phyloP scores from a whole-genome alignment of 495 filamentous ascomycete species.

The Hypomontagnella monticulosa region DNA sequence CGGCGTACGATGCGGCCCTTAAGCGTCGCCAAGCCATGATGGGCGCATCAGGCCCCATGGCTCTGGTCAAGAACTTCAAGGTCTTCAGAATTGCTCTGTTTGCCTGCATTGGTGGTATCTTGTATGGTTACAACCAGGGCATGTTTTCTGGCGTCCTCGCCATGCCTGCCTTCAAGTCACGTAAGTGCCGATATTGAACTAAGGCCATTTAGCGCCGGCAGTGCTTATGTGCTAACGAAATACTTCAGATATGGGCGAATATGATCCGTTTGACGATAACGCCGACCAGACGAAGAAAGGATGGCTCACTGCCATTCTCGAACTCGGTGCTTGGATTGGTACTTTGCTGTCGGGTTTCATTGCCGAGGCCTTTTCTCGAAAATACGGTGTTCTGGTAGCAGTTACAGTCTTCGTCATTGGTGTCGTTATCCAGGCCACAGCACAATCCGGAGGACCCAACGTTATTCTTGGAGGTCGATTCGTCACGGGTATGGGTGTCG shows the following conservation, averaged over 20 bases:
- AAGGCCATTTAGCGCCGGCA: constrained; percentile 5
- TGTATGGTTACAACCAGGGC: constrained; percentile 79
- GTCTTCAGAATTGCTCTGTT: constrained; percentile 79
- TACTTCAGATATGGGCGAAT: constrained; percentile 69
- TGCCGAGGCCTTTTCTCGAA: constrained; percentile 77
- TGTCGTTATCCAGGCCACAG: constrained; percentile 76
- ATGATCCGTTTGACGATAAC: constrained; percentile 57
- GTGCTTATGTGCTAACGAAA: constrained; percentile 41
- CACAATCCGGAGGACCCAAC: constrained; percentile 62
- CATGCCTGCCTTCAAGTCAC: constrained; percentile 65
- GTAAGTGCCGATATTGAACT: constrained; percentile 41
- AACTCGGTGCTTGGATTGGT: constrained; percentile 85
- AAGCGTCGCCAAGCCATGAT: constrained; percentile 70
- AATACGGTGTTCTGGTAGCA: constrained; percentile 77
- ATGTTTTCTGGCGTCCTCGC: constrained; percentile 79
- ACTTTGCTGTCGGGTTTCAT: constrained; percentile 79
- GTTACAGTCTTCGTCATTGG: constrained; percentile 79
- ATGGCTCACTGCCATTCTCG: constrained; percentile 82
- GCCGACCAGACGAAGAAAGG: constrained; percentile 72
- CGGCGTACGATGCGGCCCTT: constrained; percentile 70
- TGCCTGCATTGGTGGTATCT: constrained; percentile 77
- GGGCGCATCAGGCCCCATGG: constrained; percentile 69
- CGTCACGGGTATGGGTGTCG: constrained; percentile 79
- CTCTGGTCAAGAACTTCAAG: constrained; percentile 72
- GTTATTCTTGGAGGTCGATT: constrained; percentile 79